These are phyloP conservation scores for Prunus davidiana DNA, from an alignment of 306 rosid species.

Conservation along the genomic window DNA sequence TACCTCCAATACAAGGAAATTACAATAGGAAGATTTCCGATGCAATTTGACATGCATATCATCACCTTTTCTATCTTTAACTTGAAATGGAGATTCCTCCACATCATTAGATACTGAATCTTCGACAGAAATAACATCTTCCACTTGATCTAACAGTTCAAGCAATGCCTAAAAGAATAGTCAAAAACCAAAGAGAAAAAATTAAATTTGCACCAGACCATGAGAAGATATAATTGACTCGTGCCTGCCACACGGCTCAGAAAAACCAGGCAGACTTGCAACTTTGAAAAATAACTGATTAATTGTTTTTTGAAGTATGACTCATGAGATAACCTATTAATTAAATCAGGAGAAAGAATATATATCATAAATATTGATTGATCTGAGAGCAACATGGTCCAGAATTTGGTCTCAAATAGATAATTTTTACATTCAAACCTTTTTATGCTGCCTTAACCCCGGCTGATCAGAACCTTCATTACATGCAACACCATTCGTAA, in stretches of 20 bases:
- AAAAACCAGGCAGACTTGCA: neutral
- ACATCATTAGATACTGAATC: constrained; percentile 30
- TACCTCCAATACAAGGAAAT: constrained; percentile 93
- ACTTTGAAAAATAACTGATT: neutral
- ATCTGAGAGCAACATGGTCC: neutral
- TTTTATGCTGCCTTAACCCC: constrained; percentile 66
- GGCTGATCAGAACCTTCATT: constrained; percentile 42
- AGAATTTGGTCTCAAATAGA: neutral
- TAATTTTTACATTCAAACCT: constrained; percentile 39
- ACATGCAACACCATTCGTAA: constrained; percentile 37
- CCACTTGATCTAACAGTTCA: constrained; percentile 93
- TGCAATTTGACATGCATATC: constrained; percentile 32
- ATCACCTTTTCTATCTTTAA: constrained; percentile 33
- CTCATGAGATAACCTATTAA: neutral
- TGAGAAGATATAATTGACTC: neutral
- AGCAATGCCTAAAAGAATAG: constrained; percentile 69
- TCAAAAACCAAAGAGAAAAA: neutral
- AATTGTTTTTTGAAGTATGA: neutral
- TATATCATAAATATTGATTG: neutral
- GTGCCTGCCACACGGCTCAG: neutral
- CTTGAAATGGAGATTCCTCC: constrained; percentile 34
- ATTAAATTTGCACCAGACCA: neutral
- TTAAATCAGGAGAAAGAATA: neutral
- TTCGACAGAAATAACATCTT: constrained; percentile 81
- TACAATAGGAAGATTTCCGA: constrained; percentile 27